phyloP scores from a whole-genome alignment of 768 basidiomycete species.

The Hericium coralloides region DNA sequence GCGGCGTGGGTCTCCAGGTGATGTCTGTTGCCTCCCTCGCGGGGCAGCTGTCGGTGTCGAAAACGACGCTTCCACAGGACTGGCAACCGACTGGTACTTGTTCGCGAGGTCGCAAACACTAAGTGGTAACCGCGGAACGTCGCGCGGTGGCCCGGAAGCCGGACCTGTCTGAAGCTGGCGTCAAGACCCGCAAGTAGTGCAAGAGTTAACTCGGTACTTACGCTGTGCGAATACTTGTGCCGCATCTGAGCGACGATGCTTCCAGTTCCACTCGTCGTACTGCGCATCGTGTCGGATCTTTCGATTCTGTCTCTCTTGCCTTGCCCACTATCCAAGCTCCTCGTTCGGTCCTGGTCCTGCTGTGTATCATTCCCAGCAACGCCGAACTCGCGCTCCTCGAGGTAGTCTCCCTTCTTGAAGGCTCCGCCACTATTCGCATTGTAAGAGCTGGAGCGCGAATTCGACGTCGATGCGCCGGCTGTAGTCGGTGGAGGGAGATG shows the following conservation, averaged over 20 bases:
- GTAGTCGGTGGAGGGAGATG: not conserved
- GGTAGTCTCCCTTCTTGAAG: slow-evolving; percentile 13
- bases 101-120: slow-evolving; percentile 58
- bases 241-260: slow-evolving; percentile 65
- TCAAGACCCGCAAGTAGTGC: not conserved
- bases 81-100: slow-evolving; percentile 31
- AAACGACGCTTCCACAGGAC: not conserved
- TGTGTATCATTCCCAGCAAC: slow-evolving; percentile 12
- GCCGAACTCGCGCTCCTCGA: slow-evolving; percentile 21
- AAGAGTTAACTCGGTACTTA: slow-evolving; percentile 24
- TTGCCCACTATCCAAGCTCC: slow-evolving; percentile 5
- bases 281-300: slow-evolving; percentile 43
- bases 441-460: slow-evolving; percentile 5
- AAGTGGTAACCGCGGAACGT: slow-evolving; percentile 52
- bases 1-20: not conserved
- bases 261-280: slow-evolving; percentile 25
- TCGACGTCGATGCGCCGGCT: not conserved
- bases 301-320: slow-evolving; percentile 24
- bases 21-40: not conserved
- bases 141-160: slow-evolving; percentile 46
- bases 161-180: slow-evolving; percentile 33
- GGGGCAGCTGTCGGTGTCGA: not conserved
- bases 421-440: not conserved
- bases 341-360: slow-evolving; percentile 16
- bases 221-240: slow-evolving; percentile 48